Conservation (phyloP, 805 yeast species). For the Myxozyma sirexii region DNA sequence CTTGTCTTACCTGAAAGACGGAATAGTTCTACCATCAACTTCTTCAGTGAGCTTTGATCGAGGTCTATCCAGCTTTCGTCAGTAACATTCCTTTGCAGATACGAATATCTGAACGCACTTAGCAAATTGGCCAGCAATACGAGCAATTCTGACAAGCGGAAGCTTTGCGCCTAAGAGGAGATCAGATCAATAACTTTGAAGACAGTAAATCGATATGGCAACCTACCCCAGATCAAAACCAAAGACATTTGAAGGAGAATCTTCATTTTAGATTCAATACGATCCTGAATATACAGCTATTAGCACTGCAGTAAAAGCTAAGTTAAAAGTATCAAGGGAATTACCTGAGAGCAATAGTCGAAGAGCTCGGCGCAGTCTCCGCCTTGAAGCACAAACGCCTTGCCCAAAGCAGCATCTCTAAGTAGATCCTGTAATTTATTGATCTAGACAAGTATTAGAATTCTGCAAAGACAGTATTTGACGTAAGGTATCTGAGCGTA, state of each 20-base stretch:
- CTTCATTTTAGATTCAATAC: slow-evolving; percentile 48
- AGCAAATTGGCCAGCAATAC: slow-evolving; percentile 52
- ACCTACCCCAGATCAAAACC: slow-evolving; percentile 48
- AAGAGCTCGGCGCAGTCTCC: slow-evolving; percentile 52
- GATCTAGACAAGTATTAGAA: slow-evolving; percentile 31
- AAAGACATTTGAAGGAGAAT: slow-evolving; percentile 49
- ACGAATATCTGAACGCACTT: too few species aligned
- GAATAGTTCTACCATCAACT: slow-evolving; percentile 46
- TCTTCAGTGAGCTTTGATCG: slow-evolving; percentile 49
- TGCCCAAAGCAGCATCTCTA: slow-evolving; percentile 48
- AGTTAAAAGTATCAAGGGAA: background rate
- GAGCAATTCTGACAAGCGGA: slow-evolving; percentile 48
- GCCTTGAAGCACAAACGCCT: slow-evolving; percentile 50
- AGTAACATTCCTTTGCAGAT: too few species aligned
- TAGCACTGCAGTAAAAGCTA: background rate
- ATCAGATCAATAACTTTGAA: too few species aligned
- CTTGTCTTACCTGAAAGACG: slow-evolving; percentile 41
- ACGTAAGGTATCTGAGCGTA: background rate
- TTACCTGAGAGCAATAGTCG: slow-evolving; percentile 45
- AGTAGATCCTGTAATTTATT: slow-evolving; percentile 43
- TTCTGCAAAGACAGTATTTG: background rate
- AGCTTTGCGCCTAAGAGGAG: slow-evolving; percentile 40
- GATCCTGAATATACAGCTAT: slow-evolving; percentile 12
- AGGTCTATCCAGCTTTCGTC: slow-evolving; percentile 40
- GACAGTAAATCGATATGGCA: background rate